Evolutionary conservation across 108 stramenopile genomes (phyloP).

Genomic region (Skeletonema grethae): DNA sequence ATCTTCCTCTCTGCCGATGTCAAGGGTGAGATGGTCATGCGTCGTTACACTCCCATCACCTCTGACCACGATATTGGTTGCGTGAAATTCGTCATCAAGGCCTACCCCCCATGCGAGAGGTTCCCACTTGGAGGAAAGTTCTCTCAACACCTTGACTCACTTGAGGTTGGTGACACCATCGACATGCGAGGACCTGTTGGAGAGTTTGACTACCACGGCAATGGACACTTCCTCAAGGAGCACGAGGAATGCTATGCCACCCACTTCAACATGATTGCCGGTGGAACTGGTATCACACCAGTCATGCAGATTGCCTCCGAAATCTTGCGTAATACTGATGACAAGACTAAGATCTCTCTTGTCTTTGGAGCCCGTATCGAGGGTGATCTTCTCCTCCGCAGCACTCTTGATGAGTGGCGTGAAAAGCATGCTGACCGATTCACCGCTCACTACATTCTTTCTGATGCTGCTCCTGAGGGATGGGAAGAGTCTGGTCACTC

Average conservation of each 20-base stretch:
- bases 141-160: constrained; percentile 88
- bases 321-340: constrained; percentile 83
- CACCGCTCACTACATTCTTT: constrained; percentile 93
- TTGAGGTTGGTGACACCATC: constrained; percentile 89
- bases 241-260: constrained; percentile 63
- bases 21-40: constrained; percentile 81
- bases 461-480: constrained; percentile 67
- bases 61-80: constrained; percentile 92
- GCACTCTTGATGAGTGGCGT: constrained; percentile 91
- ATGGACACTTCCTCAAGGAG: constrained; percentile 87
- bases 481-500: constrained; percentile 70
- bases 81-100: constrained; percentile 98
- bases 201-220: constrained; percentile 90
- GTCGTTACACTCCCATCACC: constrained; percentile 95
- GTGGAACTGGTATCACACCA: constrained; percentile 98
- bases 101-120: constrained; percentile 78
- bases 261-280: constrained; percentile 94
- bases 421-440: constrained; percentile 80
- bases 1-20: constrained; percentile 88
- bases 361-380: constrained; percentile 95
- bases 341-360: constrained; percentile 85
- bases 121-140: constrained; percentile 97
- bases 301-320: constrained; percentile 92
- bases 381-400: constrained; percentile 90
- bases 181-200: constrained; percentile 92